Base-by-base conservation (phyloP, 257 asterid genomes). In the Verbena officinalis region DNA sequence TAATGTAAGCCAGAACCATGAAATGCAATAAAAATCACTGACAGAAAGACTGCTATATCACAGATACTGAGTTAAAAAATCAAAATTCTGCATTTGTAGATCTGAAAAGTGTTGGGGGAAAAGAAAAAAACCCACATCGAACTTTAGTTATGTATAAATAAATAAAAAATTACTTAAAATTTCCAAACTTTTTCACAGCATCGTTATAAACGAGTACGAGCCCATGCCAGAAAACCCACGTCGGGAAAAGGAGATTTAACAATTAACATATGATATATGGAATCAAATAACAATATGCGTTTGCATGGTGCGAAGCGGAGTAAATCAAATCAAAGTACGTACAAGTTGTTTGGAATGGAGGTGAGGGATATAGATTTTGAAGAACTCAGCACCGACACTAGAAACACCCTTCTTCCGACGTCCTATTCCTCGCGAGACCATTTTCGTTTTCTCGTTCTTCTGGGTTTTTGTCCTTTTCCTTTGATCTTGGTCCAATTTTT, bases 291-390 rank as follows among this genome's bases (percentile, higher is more conserved):
- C n/a, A 44, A 40, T 12, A 54, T 7, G 36, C n/a, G 40, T 36
- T 27, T 27, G 11, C 8, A 36, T 36, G 8, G 1, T 36, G 7
- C 7, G 7, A 30, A 30, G 7, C 3, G 7, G 1, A 9, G 40
- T 23, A 8, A 16, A 49, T 27, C 1, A 49, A 21, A 21, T 16
- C 0, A 21, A 23, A 10, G 13, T 13, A 55, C 44, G 15, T 48
- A 75, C 84, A n/a, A 79, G 73, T 54, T 59, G 53, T 4, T 68
- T 61, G 42, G 78, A 64, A 45, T 24, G 16, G 15, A 21, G 48
- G 4, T 34, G n/a, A 16, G 74, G 84, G 3, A 72, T 42, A 58
- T 56, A 48, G 34, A 75, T 33, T 70, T 68, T 79, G 78, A 75
- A 79, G 57, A 79, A 79, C 62, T 79, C 78, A n/a, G 81, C 75